phyloP scores from a whole-genome alignment of 176 grass and related monocot species.

The Oryza officinalis region DNA sequence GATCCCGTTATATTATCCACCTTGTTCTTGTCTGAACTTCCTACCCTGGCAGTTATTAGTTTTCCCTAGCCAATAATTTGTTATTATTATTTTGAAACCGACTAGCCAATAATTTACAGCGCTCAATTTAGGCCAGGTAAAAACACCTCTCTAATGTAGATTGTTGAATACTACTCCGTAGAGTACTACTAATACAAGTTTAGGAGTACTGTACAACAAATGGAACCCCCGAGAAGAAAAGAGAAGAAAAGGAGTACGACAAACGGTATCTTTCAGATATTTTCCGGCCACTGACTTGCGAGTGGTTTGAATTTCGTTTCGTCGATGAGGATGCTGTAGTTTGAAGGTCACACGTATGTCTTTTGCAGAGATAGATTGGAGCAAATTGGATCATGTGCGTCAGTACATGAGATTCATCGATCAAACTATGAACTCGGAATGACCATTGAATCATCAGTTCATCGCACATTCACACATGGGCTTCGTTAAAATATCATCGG shows the following conservation, averaged over 20 bases:
- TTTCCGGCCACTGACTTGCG: background rate
- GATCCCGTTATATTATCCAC: slow-evolving; percentile 39
- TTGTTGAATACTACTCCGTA: background rate
- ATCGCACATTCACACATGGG: background rate
- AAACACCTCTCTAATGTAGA: background rate
- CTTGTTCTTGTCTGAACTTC: slow-evolving; percentile 7
- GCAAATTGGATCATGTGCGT: slow-evolving; percentile 9
- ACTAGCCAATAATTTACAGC: too few relatives aligned
- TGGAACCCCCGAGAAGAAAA: background rate
- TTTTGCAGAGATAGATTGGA: background rate
- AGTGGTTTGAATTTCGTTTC: slow-evolving; percentile 24
- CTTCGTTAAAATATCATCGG: background rate
- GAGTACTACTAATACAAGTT: too few relatives aligned
- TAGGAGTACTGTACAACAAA: background rate
- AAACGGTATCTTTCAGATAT: background rate
- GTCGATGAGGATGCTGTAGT: background rate
- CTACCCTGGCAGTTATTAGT: background rate
- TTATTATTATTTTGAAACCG: too few relatives aligned
- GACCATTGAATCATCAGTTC: background rate
- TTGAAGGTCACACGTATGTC: background rate
- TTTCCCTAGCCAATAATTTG: too few relatives aligned
- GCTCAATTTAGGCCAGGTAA: background rate
- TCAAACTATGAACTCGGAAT: background rate
- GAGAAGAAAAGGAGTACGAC: background rate
- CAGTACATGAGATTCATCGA: background rate